Conservation (phyloP, 2,329 filamentous ascomycete species). For the Claviceps pazoutovae region DNA sequence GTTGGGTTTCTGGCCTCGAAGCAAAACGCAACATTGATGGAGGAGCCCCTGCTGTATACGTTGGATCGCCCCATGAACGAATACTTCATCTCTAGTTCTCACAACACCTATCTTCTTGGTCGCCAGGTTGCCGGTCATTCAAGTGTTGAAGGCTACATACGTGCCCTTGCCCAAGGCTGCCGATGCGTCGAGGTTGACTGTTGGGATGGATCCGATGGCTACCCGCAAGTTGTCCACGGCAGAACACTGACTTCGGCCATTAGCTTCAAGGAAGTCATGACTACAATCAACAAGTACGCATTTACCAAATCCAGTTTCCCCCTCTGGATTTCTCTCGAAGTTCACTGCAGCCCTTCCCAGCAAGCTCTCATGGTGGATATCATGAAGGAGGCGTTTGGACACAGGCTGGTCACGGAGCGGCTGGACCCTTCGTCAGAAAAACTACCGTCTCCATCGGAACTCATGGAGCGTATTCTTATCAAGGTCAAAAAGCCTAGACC, state of each 20-base stretch:
- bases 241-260: constrained; percentile 80
- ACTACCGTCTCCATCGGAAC: constrained; percentile 73
- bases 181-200: constrained; percentile 96
- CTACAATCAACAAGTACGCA: constrained; percentile 86
- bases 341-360: constrained; percentile 75
- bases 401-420: constrained; percentile 64
- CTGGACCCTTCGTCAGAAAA: constrained; percentile 52
- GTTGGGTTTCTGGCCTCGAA: constrained; percentile 63
- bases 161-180: constrained; percentile 74
- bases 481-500: constrained; percentile 73
- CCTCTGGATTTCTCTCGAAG: constrained; percentile 87
- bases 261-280: constrained; percentile 81
- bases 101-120: constrained; percentile 93
- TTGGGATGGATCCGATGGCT: constrained; percentile 83
- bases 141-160: constrained; percentile 90
- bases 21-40: constrained; percentile 53
- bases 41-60: constrained; percentile 43
- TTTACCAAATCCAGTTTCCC: constrained; percentile 81
- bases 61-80: constrained; percentile 84
- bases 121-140: constrained; percentile 82
- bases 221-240: constrained; percentile 83
- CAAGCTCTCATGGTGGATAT: constrained; percentile 81
- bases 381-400: constrained; percentile 72
- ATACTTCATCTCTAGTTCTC: constrained; percentile 96
- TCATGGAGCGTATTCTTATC: constrained; percentile 73